phyloP scores from a whole-genome alignment of 176 grass and related monocot genomes.

The Carex pumila region DNA sequence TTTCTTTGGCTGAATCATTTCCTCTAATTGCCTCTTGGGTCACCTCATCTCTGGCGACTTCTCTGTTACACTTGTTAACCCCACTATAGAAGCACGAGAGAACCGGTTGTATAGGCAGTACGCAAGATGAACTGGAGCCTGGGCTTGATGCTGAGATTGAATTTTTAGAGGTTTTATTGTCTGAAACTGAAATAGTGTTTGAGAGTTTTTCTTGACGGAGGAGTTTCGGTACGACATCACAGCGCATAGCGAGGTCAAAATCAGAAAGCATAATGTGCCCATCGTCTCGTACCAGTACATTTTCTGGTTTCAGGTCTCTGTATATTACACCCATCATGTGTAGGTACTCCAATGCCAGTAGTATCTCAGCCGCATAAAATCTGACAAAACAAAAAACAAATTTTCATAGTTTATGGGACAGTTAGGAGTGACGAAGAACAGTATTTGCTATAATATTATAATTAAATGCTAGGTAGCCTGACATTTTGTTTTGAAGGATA shows the following conservation, averaged over 20 bases:
- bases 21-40: conserved; percentile 1
- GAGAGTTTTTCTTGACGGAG: conserved; percentile 34
- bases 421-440: neutral
- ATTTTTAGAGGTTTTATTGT: neutral
- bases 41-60: neutral
- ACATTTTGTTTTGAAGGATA: neutral
- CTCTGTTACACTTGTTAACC: conserved; percentile 35
- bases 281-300: conserved; percentile 72
- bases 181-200: neutral
- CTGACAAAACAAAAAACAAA: conserved; percentile 21
- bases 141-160: neutral
- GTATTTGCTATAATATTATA: neutral
- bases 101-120: conserved; percentile 77
- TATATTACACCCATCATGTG: conserved; percentile 99
- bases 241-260: conserved; percentile 88
- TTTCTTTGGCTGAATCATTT: neutral
- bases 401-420: neutral
- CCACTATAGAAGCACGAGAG: conserved; percentile 75
- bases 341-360: conserved; percentile 82
- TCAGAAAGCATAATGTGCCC: conserved; percentile 98
- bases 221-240: conserved; percentile 65
- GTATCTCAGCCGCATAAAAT: conserved; percentile 83
- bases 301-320: conserved; percentile 91
- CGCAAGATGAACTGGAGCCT: conserved; percentile 36
- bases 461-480: neutral